Evolutionary conservation across 805 yeast species (phyloP).

Genomic region (Schwanniomyces polymorphus): DNA sequence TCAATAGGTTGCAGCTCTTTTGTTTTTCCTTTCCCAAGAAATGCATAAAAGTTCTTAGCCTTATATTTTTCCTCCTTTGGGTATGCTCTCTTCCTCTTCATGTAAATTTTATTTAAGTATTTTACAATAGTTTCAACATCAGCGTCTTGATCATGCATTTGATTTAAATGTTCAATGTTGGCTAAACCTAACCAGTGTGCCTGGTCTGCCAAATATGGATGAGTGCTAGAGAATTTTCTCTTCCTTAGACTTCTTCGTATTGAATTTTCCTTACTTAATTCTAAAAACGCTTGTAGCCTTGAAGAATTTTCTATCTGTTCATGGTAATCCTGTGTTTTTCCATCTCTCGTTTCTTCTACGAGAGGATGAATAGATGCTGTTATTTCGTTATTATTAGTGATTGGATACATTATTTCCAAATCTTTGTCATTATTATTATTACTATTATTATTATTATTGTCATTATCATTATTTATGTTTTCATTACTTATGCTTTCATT

Average conservation of each 20-base stretch:
- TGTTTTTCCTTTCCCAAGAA: constrained; percentile 23
- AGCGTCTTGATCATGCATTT: constrained; percentile 32
- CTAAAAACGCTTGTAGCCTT: constrained; percentile 6
- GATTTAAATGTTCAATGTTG: constrained; percentile 34
- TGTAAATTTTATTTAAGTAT: constrained; percentile 35
- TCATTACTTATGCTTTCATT: not conserved
- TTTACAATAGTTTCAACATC: constrained; percentile 32
- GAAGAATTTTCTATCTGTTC: not conserved
- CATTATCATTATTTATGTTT: not conserved
- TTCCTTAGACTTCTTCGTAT: constrained; percentile 34
- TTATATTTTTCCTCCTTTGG: constrained; percentile 41
- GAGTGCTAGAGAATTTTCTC: constrained; percentile 43
- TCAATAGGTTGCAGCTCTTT: not conserved
- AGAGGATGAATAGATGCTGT: not conserved
- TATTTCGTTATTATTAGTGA: too few species aligned
- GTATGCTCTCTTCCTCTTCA: constrained; percentile 26
- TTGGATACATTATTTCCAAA: not conserved
- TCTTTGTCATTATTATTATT: not conserved
- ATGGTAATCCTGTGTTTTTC: not conserved
- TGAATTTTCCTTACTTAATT: constrained; percentile 2
- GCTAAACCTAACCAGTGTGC: constrained; percentile 44
- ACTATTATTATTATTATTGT: not conserved
- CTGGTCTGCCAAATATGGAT: constrained; percentile 45
- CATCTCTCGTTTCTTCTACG: not conserved
- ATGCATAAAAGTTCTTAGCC: constrained; percentile 36